Base-by-base conservation (phyloP, 75 land plant species). In the Pseudotsuga menziesii region DNA sequence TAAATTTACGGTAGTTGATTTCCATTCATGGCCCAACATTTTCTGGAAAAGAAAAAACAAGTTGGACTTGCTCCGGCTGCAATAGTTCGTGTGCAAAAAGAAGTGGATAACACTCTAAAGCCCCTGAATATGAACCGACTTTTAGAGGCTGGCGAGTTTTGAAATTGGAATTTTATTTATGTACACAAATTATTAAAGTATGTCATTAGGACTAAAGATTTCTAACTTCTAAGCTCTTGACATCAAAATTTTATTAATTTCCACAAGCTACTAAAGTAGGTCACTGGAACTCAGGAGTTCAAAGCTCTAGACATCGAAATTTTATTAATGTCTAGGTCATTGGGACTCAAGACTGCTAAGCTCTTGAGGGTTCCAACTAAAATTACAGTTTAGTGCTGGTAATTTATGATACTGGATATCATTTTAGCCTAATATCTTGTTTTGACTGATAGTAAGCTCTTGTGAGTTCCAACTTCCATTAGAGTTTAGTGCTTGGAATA, bases 31-130 rank as follows among this genome's bases (percentile, higher is more conserved):
- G 85, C 98, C 99, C 93, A 84, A 0, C 89, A 91, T 77, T 94
- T 92, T 61, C 56, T 72, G 6, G 90, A 86, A 61, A 82, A 80
- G 57, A 80, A 90, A 73, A 73, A 72, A 15, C 74, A 83, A 64
- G 25, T 87, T 36, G 98, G 98, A 22, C 82, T 88, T n/a, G 95
- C 98, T 84, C 93, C 98, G 6, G 98, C 98, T 75, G 99, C 95
- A 56, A 80, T 97, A 56, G 99, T 94, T 55, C 23, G 79, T 36
- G 76, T 90, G 67, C 78, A 80, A 66, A 89, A 88, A 61, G 86
- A 78, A 23, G 44, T 76, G 12, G 73, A 75, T 78, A 75, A 72
- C 87, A 55, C 60, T 3, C 74, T 89, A 48, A 87, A 61, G 66
- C 41, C 82, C 3, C 20, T 84, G n/a, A 80, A 88, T 57, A 20